Percentiles rank a stretch among this genome's conserved stretches.
Conservation (phyloP, 768 basidiomycete genomes). For the Boletellus sp. region DNA sequence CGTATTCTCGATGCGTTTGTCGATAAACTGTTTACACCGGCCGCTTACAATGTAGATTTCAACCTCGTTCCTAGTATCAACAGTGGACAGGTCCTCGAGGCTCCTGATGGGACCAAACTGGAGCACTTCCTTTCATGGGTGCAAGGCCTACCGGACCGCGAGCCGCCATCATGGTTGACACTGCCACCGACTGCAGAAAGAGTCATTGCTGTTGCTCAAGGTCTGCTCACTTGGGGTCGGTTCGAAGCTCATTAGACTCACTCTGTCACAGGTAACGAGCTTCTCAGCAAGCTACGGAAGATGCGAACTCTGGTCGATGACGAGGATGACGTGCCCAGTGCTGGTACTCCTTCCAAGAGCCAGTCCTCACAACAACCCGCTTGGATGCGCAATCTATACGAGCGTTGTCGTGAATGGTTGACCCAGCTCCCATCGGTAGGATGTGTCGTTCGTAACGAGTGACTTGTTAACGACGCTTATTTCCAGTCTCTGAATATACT, state of each 20-base stretch:
- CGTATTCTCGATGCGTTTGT: constrained; percentile 90
- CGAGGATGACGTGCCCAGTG: constrained; percentile 60
- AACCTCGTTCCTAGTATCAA: constrained; percentile 69
- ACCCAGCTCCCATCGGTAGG: constrained; percentile 69
- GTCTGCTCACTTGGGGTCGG: constrained; percentile 37
- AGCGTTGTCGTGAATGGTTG: constrained; percentile 85
- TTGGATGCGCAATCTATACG: constrained; percentile 88
- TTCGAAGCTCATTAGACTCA: constrained; percentile 1
- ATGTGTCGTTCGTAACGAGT: background rate
- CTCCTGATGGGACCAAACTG: constrained; percentile 90
- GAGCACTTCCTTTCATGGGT: constrained; percentile 92
- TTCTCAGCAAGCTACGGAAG: constrained; percentile 85
- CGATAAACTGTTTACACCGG: constrained; percentile 80
- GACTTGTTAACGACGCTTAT: constrained; percentile 9
- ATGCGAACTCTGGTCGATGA: constrained; percentile 89
- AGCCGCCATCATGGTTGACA: constrained; percentile 93
- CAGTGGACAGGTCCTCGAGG: constrained; percentile 54
- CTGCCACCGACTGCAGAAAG: constrained; percentile 90
- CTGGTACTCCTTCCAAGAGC: constrained; percentile 56
- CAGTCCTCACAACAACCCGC: constrained; percentile 77
- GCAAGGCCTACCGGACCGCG: constrained; percentile 81
- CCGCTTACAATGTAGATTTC: constrained; percentile 92
- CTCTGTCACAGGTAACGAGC: constrained; percentile 58
- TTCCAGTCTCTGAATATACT: constrained; percentile 61
- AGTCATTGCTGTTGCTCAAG: constrained; percentile 88